Evolutionary conservation across 2,329 filamentous ascomycete genomes (phyloP).

Genomic region (Cladosporium sp.): DNA sequence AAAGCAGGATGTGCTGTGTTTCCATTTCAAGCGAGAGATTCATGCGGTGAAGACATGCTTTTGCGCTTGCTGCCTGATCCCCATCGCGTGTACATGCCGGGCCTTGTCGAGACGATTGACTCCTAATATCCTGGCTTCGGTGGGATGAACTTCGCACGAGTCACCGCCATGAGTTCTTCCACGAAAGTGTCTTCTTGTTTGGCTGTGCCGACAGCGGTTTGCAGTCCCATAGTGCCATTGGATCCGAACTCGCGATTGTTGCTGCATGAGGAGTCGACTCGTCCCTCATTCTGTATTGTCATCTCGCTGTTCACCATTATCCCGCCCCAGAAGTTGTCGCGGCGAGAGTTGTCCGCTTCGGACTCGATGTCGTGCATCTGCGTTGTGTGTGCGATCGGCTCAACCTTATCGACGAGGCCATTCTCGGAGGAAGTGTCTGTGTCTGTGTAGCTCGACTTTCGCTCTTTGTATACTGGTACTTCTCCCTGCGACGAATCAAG

Average conservation of each 20-base stretch:
- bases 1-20: background rate
- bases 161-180: constrained; percentile 33
- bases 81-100: background rate
- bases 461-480: constrained; percentile 1
- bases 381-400: background rate
- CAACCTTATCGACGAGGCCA: constrained; percentile 4
- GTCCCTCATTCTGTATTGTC: constrained; percentile 28
- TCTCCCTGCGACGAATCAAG: background rate
- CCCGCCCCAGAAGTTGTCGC: constrained; percentile 30
- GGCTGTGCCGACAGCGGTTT: constrained; percentile 27
- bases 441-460: constrained; percentile 10
- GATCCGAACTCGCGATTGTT: constrained; percentile 23
- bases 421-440: constrained; percentile 11
- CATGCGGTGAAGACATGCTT: background rate
- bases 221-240: constrained; percentile 19
- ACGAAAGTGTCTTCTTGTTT: constrained; percentile 40
- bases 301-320: constrained; percentile 36
- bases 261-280: constrained; percentile 21
- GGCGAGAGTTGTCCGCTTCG: background rate
- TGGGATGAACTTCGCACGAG: constrained; percentile 26
- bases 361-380: background rate
- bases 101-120: background rate
- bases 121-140: constrained; percentile 13
- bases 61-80: background rate
- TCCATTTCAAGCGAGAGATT: background rate